A percentile compares a stretch with the other conserved stretches of the same genome.
Conservation (phyloP, 192 early-diverging fungal species). For the Podila epicladia region DNA sequence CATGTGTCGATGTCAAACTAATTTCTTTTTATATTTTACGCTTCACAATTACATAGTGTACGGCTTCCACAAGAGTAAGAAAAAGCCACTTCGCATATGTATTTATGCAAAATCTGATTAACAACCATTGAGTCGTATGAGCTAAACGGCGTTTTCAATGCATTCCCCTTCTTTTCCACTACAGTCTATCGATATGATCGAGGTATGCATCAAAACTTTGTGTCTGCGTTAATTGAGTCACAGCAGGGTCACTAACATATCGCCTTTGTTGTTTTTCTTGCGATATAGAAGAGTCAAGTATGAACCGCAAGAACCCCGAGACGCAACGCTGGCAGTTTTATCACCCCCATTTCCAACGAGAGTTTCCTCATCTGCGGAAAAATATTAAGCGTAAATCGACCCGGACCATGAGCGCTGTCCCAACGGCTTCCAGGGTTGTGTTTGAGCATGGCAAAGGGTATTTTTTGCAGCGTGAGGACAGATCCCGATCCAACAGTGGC, state of each 20-base stretch:
- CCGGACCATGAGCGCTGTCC: constrained; percentile 30
- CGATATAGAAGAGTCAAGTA: constrained; percentile 53
- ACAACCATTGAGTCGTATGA: too few species aligned
- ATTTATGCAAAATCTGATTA: background rate
- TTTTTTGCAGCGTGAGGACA: constrained; percentile 33
- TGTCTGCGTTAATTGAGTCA: too few species aligned
- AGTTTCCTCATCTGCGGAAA: constrained; percentile 72
- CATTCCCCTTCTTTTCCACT: too few species aligned
- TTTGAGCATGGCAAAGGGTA: constrained; percentile 49
- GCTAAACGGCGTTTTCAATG: too few species aligned
- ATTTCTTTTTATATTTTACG: constrained; percentile 1
- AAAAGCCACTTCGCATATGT: background rate
- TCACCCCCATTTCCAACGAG: constrained; percentile 85
- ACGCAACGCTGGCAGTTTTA: constrained; percentile 90
- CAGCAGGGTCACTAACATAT: too few species aligned
- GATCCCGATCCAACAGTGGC: constrained; percentile 6
- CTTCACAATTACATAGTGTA: constrained; percentile 61
- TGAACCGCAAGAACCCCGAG: constrained; percentile 56
- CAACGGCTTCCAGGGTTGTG: constrained; percentile 37
- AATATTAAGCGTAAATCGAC: constrained; percentile 74
- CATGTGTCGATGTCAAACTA: too few species aligned
- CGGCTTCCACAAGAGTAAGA: constrained; percentile 79
- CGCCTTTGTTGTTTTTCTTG: background rate
- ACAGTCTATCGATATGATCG: constrained; percentile 41
- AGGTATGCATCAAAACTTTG: constrained; percentile 19